Evolutionary conservation across 768 basidiomycete species (phyloP), one percentile per base, ranked within the genome.

Genomic region (Pseudohyphozyma bogoriensis): DNA sequence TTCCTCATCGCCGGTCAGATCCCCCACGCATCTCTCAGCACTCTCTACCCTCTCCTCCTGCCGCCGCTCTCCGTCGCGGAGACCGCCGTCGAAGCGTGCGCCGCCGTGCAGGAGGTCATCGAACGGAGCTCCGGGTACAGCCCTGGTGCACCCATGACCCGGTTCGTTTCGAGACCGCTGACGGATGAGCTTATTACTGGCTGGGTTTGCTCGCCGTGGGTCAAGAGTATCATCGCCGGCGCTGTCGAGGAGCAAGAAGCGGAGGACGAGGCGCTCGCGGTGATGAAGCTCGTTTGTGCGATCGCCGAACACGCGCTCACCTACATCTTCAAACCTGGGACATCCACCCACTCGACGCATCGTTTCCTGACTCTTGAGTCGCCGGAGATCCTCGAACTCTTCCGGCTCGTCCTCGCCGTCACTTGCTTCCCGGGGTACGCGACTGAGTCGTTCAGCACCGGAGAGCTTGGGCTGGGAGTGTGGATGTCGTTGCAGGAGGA

Each of bases 401-500:
- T 70, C 22, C 36, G 51, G 8, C 36, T 57, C 31, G 53, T 70
- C 51, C 60, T 70, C 28, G 35, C 53, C 4, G 51, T 70, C 35
- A 60, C 56, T 2, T 55, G 58, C 11, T 69, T 69, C 49, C 63
- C 64, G 0, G 69, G 69, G 15, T 55, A 69, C 44, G 37, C 61
- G 6, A 32, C 58, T 18, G 53, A 62, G 24, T 51, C 58, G 5
- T 68, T 67, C 51, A 31, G 55, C 20, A 49, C 66, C 51, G 62
- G 58, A 37, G 68, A 67, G 42, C 50, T 70, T 4, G 28, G 57
- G 0, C 29, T 33, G 4, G 56, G 62, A 2, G 35, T 57, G 1
- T 70, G 69, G 69, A 51, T 62, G 37, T 58, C 64, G 8, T 51
- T 70, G 10, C 69, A 70, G 37, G 69, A 70, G 50, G 53, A 64